Base-by-base conservation (phyloP, 2,329 filamentous ascomycete species). In the Epichloe uncinata region DNA sequence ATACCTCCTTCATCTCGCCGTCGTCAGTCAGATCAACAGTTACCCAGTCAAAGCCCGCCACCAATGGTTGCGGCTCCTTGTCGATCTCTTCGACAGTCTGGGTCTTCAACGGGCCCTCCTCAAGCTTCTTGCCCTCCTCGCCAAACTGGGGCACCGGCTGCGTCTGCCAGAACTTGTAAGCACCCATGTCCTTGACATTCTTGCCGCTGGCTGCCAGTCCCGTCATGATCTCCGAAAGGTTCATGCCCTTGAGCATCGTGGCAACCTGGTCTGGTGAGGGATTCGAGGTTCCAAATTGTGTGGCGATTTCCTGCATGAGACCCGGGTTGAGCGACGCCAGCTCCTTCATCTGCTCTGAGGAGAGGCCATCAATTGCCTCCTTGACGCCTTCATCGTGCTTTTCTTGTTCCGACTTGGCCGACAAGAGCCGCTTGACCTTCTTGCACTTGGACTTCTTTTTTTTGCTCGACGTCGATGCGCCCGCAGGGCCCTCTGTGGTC, bases 101-200 rank as follows among this genome's bases (percentile, higher is more conserved):
- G 16, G 82, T 71, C 69, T 84, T 85, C 63, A 98, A 86, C 0
- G 90, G 88, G 0, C 93, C 93, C 60, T 97, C 90, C 55, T 81
- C 73, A 45, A 81, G 69, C 47, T 77, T 70, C 45, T 73, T 69
- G 13, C 61, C 58, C 52, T 73, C 67, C 64, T 82, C 72, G 60
- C 78, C 83, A 62, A 97, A 95, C 61, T 83, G 84, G 47, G 87
- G 86, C 52, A 98, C 93, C 1, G 93, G 93, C 67, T 98, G 93
- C 44, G 93, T 98, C 66, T 88, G 83, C 93, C 93, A 98, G 72
- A 98, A 98, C 69, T 95, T 96, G 76, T 97, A 96, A 52, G 84
- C 87, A 6, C 84, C 89, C 88, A 96, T 95, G 63, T 96, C 90
- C 72, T 95, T 96, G 59, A 81, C 83, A 61, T 95, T 95, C 75